Evolutionary conservation across 73 alveolate genomes (phyloP).

Genomic region (Stentor roeselii): DNA sequence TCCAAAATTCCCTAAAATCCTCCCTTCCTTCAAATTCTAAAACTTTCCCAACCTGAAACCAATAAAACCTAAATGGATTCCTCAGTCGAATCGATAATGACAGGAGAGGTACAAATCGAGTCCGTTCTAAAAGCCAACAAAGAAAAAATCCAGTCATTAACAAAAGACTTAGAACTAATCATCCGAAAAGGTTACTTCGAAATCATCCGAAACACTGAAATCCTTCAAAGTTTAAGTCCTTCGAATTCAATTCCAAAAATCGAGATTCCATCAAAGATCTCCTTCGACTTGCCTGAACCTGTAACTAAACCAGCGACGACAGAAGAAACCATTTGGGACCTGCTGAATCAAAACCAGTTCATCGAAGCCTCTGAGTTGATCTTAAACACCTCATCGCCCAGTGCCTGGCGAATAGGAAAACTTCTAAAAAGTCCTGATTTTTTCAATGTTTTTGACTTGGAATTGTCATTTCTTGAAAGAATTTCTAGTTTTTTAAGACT

Average conservation of each 20-base stretch:
- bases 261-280: neutral
- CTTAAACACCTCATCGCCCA: neutral
- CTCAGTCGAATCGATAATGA: neutral
- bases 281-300: neutral
- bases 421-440: neutral
- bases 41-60: neutral
- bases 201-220: neutral
- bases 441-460: neutral
- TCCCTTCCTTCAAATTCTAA: no score
- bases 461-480: neutral
- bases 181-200: neutral
- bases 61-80: neutral
- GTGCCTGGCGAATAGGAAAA: neutral
- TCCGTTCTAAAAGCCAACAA: neutral
- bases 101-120: neutral
- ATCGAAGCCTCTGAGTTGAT: neutral
- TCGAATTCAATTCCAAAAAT: neutral
- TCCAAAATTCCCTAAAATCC: no score
- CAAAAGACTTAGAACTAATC: neutral
- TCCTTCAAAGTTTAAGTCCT: neutral
- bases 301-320: neutral
- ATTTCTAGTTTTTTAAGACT: neutral
- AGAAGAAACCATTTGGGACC: neutral
- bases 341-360: no score
- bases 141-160: conserved; percentile 3